Evolutionary conservation across 352 stramenopile genomes (phyloP), one percentile per base, ranked within the genome.

Genomic region (Sclerospora graminicola): DNA sequence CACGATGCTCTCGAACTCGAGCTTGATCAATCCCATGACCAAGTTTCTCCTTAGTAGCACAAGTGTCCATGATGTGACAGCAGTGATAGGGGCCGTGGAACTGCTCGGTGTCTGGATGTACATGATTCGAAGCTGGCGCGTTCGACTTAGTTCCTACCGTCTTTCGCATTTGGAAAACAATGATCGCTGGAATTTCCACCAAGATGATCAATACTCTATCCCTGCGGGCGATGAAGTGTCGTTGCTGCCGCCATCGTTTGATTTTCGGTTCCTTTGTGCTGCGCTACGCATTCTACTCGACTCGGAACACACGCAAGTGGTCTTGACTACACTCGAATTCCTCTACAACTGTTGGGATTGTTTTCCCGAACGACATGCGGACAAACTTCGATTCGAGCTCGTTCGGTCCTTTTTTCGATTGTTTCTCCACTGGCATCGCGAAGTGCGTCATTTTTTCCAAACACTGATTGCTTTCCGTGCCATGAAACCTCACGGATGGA

Each of bases 311-410:
- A 91, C 80, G 0, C 82, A 94, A 28, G 81, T 94, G 8, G 75
- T 90, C 8, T 50, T 94, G 15, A 91, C 82, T 13, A 94, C 82
- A 0, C 50, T 94, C 23, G 82, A 94, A 45, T 90, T 94, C 41
- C 46, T 94, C 20, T 94, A 94, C 60, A 94, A 94, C 26, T 89
- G 78, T 38, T 94, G 82, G 82, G 82, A 94, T 52, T 89, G 77
- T 45, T 94, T 94, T 20, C 82, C 82, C 1, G 82, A 94, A 46
- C 73, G 82, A 10, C 82, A 94, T 54, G 82, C 82, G 1, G 82
- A 94, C 31, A 94, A 94, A 21, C 50, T 94, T 2, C 77, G 82
- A 1, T 89, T 72, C 36, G 82, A 94, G 44, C 49, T 94, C 16
- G 54, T 89, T 5, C 63, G 81, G 40, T 83, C 71, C 10, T 94